These are phyloP conservation scores for Medicago ruthenica DNA, from an alignment of 306 rosid species.

Conservation along the genomic window DNA sequence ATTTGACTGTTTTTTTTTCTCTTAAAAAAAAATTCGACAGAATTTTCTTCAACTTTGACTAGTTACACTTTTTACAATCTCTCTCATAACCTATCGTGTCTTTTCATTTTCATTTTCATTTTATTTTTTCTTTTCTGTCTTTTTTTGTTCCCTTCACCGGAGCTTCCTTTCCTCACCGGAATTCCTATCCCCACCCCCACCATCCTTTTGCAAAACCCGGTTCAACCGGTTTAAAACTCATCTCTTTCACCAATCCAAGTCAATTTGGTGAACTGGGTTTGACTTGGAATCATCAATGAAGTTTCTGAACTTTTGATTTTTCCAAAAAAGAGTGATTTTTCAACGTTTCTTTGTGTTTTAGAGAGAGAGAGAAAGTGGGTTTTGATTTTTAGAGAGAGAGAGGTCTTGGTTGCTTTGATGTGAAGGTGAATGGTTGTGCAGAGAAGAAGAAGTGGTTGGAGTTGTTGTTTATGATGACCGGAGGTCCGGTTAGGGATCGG, in stretches of 20 bases:
- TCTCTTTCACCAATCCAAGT: constrained; percentile 30
- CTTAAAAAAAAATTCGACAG: too few species aligned
- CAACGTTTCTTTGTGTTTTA: constrained; percentile 47
- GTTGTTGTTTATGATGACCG: constrained; percentile 84
- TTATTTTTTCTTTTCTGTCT: constrained; percentile 63
- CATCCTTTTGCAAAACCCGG: constrained; percentile 21
- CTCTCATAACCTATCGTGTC: constrained; percentile 42
- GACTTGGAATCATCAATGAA: constrained; percentile 53
- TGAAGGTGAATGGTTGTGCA: constrained; percentile 76
- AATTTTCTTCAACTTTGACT: constrained; percentile 63
- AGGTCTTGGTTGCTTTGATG: constrained; percentile 50
- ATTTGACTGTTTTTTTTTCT: too few species aligned
- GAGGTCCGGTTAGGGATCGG: constrained; percentile 80
- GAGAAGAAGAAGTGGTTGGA: constrained; percentile 64
- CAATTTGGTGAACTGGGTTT: constrained; percentile 45
- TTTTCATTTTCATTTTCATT: not conserved
- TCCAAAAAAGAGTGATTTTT: constrained; percentile 49
- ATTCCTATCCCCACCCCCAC: constrained; percentile 10
- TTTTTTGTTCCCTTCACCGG: constrained; percentile 44
- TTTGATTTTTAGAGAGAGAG: constrained; percentile 35
- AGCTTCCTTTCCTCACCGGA: constrained; percentile 35
- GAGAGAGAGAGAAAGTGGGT: constrained; percentile 42
- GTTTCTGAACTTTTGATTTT: constrained; percentile 46
- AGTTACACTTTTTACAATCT: constrained; percentile 66
- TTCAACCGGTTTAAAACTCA: constrained; percentile 25